Percentiles rank a stretch among this genome's conserved stretches.
These are phyloP conservation scores for Neurospora cerealis DNA, from an alignment of 495 filamentous ascomycete genomes.

Conservation along the genomic window DNA sequence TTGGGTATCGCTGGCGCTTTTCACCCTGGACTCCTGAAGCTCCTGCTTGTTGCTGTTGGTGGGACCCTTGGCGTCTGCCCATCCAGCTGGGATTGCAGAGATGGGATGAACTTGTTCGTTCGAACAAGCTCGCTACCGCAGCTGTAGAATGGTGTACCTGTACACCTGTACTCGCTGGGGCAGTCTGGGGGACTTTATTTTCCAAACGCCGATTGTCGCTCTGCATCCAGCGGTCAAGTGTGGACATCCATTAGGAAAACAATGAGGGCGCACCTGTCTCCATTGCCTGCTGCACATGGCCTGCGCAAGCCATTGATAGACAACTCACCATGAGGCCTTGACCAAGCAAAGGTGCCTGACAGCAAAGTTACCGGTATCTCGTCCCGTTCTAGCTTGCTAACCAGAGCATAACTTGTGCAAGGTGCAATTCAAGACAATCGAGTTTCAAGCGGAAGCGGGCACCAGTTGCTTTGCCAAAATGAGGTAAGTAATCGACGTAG, in stretches of 20 bases:
- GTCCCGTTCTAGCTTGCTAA: background rate
- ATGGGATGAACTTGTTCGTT: background rate
- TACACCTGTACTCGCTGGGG: background rate
- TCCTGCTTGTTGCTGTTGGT: background rate
- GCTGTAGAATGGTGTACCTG: background rate
- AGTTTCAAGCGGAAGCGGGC: background rate
- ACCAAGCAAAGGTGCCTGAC: background rate
- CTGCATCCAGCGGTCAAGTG: background rate
- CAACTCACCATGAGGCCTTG: background rate
- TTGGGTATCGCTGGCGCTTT: slow-evolving; percentile 3
- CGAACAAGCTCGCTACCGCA: background rate
- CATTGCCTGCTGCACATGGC: background rate
- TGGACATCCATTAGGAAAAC: background rate
- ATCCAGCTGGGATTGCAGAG: background rate
- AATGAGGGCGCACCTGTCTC: background rate
- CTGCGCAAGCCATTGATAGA: background rate
- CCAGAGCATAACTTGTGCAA: background rate
- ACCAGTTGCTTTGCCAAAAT: background rate
- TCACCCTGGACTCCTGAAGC: background rate
- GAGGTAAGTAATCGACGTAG: background rate
- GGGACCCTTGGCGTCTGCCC: slow-evolving; percentile 12
- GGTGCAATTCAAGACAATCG: background rate
- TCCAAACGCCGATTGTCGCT: background rate
- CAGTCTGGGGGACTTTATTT: background rate
- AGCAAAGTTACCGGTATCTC: background rate